Evolutionary conservation across 78 protist genomes (phyloP).

Genomic region (Cavenderia fasciculata): DNA sequence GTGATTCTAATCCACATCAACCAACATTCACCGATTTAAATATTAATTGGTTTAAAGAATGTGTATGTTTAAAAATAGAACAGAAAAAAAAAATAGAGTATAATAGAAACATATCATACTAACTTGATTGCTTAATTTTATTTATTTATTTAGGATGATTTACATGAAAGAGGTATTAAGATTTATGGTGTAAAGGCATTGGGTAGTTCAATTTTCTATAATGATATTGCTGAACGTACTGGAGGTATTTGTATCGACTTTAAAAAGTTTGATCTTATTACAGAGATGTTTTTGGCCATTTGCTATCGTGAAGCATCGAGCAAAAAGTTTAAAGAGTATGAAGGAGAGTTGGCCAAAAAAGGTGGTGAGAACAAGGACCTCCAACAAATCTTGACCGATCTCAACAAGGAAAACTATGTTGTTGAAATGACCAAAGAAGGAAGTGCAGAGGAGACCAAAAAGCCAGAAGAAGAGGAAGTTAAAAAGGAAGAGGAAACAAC

Average conservation of each 20-base stretch:
- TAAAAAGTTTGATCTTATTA: conserved; percentile 55
- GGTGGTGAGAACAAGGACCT: conserved; percentile 20
- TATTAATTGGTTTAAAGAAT: conserved; percentile 78
- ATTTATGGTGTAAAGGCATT: conserved; percentile 80
- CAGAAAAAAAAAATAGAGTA: background rate
- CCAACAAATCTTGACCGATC: conserved; percentile 26
- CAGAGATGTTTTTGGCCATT: conserved; percentile 85
- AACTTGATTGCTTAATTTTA: background rate
- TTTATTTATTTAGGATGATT: conserved; percentile 41
- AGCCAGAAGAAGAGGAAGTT: background rate
- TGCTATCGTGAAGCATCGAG: conserved; percentile 75
- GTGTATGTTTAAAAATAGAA: conserved; percentile 6
- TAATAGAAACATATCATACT: background rate
- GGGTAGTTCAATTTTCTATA: conserved; percentile 43
- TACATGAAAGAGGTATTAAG: conserved; percentile 62
- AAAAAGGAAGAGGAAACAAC: background rate
- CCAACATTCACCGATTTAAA: conserved; percentile 53
- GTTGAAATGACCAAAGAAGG: background rate
- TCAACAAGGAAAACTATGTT: conserved; percentile 57
- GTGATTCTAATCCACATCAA: conserved; percentile 80
- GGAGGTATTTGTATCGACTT: conserved; percentile 77
- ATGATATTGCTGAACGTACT: conserved; percentile 71
- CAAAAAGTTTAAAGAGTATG: conserved; percentile 46
- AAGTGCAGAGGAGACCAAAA: background rate
- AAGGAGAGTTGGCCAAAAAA: conserved; percentile 32